Base-by-base conservation (phyloP, 495 filamentous ascomycete species). In the Talaromyces ruber region DNA sequence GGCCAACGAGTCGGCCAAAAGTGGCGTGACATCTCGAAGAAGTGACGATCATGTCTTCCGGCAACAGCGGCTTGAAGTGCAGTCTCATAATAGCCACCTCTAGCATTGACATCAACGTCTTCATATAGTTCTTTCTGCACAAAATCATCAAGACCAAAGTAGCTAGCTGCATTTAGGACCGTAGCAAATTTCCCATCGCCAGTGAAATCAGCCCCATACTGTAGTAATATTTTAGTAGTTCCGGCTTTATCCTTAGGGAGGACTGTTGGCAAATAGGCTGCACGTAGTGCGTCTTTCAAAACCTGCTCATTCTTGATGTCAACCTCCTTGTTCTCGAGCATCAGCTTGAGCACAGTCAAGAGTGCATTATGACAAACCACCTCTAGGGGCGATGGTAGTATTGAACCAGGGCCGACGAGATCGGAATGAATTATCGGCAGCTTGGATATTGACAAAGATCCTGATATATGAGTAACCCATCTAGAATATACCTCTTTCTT, bases 11-110 rank as follows among this genome's bases (percentile, higher is more conserved):
- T 7, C 1, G 47, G 47, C 47, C 47, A 52, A 8, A 4, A 24
- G 14, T 52, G 47, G 2, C 9, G 2, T 11, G 18, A 25, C 47
- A 26, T 25, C 2, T 52, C 21, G 4, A 52, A n/a, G 0, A 59
- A 25, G 22, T 47, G 53, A 34, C 47, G 30, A 9, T 37, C 28
- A 18, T 39, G 28, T 30, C 56, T 59, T 14, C 56, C 56, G 11
- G 12, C 56, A 37, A 39, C 30, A 11, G 70, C 68, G 4, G 59
- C 63, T 24, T 70, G 54, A 18, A 71, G 50, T 39, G 70, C 70
- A 39, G 32, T 68, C 24, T 43, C 60, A 52, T 59, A 67, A 11
- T 37, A 3, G n/a, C 61, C 55, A 12, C 60, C 47, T 9, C 53
- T 18, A 6, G 56, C 12, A 6, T 66, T 67, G 12, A 72, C 30